Evolutionary conservation across 2,329 filamentous ascomycete genomes (phyloP), one percentile per base, ranked within the genome.

Genomic region (Diaporthe vaccinii): DNA sequence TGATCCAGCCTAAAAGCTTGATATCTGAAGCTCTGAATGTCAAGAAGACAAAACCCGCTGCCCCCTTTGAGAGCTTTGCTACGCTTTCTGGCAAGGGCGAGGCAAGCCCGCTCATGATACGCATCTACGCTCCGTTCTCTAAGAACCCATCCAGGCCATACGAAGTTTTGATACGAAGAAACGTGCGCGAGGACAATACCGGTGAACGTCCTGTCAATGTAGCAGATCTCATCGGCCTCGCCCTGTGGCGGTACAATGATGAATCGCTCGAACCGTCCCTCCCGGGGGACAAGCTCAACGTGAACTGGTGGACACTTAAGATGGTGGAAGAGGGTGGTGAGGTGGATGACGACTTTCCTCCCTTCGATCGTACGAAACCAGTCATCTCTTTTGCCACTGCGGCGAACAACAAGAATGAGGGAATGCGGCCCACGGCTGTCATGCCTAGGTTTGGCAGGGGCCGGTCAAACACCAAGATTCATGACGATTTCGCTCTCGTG

Each of bases 281-380:
- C 14, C 86, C 91, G 0, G 82, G 85, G 2, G 90, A 92, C 69
- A 94, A 95, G 80, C 86, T 91, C 71, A 95, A 94, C 79, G 92
- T 96, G 79, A 96, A 96, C 80, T 92, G 92, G 86, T 97, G 94
- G 93, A 94, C 92, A 34, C 85, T 97, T 74, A 90, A 94, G 55
- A 95, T 97, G 91, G 94, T 96, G 2, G 92, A 97, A 76, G 92
- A 97, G 81, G 94, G 94, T 74, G 95, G 93, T 67, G 94, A 97
- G 80, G 92, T 96, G 1, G 94, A 97, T 78, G 93, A 95, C 78
- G 95, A 97, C 80, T 97, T 97, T 78, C 94, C 94, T 44, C 92
- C 94, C 0, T 87, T 97, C 55, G 93, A 94, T 75, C 89, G 94
- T 49, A 94, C 91, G 31, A 93, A 93, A 79, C 89, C 92, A 2